Conservation (phyloP, 306 rosid species). For the Trifolium pratense region DNA sequence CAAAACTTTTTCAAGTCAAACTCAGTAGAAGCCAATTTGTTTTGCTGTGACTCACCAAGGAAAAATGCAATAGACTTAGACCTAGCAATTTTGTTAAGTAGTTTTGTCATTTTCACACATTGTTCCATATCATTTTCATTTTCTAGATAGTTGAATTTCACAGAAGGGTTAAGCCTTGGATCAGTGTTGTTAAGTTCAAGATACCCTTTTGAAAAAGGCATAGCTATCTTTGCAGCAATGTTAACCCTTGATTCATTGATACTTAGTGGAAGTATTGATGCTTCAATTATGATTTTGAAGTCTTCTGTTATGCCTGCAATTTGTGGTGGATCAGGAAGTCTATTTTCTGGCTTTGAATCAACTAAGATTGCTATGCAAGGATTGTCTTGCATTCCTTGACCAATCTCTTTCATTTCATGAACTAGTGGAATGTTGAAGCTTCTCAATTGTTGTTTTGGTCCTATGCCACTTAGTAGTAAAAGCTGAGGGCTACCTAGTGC, state of each 20-base stretch:
- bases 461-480: conserved; percentile 69
- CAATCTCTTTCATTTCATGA: conserved; percentile 54
- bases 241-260: conserved; percentile 56
- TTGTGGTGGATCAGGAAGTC: conserved; percentile 70
- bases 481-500: conserved; percentile 83
- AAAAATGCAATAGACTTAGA: conserved; percentile 61
- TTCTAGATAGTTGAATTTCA: conserved; percentile 72
- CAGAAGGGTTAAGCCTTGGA: conserved; percentile 70
- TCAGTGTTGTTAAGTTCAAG: conserved; percentile 61
- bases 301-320: conserved; percentile 69
- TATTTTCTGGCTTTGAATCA: conserved; percentile 55
- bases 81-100: conserved; percentile 59
- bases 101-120: conserved; percentile 58
- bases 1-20: conserved; percentile 53
- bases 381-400: conserved; percentile 76
- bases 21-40: conserved; percentile 40
- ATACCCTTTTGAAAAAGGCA: conserved; percentile 62
- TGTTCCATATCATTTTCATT: conserved; percentile 51
- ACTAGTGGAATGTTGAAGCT: conserved; percentile 52
- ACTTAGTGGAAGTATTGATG: conserved; percentile 61
- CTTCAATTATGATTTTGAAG: conserved; percentile 62
- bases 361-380: conserved; percentile 65
- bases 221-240: conserved; percentile 68
- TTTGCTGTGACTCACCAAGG: conserved; percentile 48
- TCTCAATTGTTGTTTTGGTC: conserved; percentile 61